phyloP scores from a whole-genome alignment of 257 asterid genomes.

The Phtheirospermum japonicum region DNA sequence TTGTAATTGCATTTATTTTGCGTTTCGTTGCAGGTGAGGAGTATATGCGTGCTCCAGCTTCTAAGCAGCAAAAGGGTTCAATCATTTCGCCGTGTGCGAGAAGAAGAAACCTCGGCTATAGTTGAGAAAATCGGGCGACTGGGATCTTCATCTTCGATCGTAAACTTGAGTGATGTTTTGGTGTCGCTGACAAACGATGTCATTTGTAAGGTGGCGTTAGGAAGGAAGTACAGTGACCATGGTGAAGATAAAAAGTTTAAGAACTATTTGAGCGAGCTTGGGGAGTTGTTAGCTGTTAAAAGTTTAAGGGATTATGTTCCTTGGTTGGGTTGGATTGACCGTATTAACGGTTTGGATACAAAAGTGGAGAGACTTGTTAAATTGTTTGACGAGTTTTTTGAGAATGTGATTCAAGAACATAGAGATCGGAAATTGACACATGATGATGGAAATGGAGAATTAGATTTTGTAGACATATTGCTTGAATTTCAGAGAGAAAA shows the following conservation, averaged over 20 bases:
- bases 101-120: too few species aligned
- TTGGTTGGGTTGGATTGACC: constrained; percentile 45
- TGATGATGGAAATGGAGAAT: not conserved
- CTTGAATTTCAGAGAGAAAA: not conserved
- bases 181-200: not conserved
- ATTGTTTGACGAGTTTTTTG: constrained; percentile 32
- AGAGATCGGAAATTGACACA: too few species aligned
- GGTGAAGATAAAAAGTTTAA: not conserved
- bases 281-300: constrained; percentile 30
- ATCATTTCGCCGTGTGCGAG: too few species aligned
- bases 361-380: constrained; percentile 34
- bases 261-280: constrained; percentile 14
- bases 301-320: constrained; percentile 41
- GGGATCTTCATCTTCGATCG: not conserved
- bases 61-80: too few species aligned
- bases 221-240: not conserved
- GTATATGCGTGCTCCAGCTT: too few species aligned
- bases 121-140: not conserved
- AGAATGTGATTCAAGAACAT: not conserved
- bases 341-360: too few species aligned
- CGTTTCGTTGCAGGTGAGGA: too few species aligned
- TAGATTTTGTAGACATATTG: not conserved
- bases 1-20: too few species aligned
- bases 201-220: not conserved
- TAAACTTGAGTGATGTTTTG: not conserved